These are phyloP conservation scores for Rhizomucor pusillus DNA, from an alignment of 371 early-diverging fungal genomes.

Conservation along the genomic window DNA sequence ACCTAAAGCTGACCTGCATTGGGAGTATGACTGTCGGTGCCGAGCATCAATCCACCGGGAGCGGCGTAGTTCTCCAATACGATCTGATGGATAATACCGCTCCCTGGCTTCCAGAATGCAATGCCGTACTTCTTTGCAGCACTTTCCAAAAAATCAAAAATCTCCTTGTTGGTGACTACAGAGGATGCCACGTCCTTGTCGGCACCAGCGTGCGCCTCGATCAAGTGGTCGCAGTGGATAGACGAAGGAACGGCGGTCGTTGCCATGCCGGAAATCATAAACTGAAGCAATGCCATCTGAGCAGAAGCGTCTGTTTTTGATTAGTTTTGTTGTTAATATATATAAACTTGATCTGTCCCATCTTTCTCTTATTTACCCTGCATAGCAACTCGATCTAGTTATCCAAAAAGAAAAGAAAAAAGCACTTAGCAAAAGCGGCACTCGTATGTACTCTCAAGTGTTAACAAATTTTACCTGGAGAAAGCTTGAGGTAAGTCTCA, in stretches of 20 bases:
- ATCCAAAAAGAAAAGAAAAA: constrained; percentile 1
- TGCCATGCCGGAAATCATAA: constrained; percentile 87
- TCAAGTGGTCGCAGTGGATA: constrained; percentile 93
- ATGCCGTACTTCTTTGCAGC: constrained; percentile 84
- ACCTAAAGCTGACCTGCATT: constrained; percentile 51
- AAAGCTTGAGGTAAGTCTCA: constrained; percentile 67
- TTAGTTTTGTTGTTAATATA: neutral
- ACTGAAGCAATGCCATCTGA: constrained; percentile 91
- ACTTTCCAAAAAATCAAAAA: constrained; percentile 81
- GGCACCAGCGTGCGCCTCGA: constrained; percentile 77
- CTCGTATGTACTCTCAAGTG: neutral
- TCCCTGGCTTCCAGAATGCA: constrained; percentile 89
- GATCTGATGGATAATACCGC: constrained; percentile 90
- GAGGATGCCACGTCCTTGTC: constrained; percentile 71
- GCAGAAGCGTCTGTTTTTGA: constrained; percentile 64
- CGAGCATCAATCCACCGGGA: constrained; percentile 89
- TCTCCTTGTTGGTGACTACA: constrained; percentile 73
- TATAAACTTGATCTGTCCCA: neutral
- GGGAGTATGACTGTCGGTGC: constrained; percentile 82
- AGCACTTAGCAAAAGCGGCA: neutral
- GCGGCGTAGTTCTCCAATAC: constrained; percentile 93
- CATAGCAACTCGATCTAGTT: constrained; percentile 76
- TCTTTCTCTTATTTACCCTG: constrained; percentile 42
- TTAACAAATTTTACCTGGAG: constrained; percentile 53
- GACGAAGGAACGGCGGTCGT: constrained; percentile 86